Percentiles rank a stretch among this genome's conserved stretches.
Conservation (phyloP, 169 alveolate genomes). For the Plasmodium coatneyi region DNA sequence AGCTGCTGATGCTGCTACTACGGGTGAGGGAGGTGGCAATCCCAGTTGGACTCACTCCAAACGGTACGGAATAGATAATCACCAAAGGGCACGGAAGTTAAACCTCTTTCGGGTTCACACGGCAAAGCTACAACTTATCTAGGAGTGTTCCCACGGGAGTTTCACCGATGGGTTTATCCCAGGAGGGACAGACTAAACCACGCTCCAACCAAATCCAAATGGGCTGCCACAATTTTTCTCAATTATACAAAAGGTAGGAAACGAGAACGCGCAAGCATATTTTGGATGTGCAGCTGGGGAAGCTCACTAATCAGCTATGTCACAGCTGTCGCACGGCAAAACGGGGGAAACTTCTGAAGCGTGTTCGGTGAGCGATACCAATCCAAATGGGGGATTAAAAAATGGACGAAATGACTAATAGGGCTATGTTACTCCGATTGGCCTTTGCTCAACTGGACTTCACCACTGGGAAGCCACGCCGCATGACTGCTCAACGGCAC, state of each 20-base stretch:
- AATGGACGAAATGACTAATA: not conserved
- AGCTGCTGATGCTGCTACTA: not conserved
- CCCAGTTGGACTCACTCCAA: not conserved
- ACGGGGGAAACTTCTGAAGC: not conserved
- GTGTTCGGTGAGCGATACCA: not conserved
- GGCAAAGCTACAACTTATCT: too few species aligned
- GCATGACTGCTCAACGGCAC: not conserved
- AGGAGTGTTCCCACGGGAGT: too few species aligned
- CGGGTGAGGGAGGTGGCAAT: not conserved
- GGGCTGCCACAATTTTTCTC: not conserved
- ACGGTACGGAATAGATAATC: not conserved
- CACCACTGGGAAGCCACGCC: not conserved
- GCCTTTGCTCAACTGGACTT: not conserved
- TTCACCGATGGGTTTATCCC: not conserved
- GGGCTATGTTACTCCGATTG: not conserved
- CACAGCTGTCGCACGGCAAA: not conserved
- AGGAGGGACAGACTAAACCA: not conserved
- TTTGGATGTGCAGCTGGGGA: not conserved
- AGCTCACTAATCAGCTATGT: not conserved
- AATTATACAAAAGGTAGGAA: not conserved
- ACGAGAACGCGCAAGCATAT: not conserved
- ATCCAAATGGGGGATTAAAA: not conserved
- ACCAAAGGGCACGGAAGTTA: not conserved
- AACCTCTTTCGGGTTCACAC: too few species aligned
- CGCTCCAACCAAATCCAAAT: not conserved